Evolutionary conservation across 768 basidiomycete species (phyloP).

Genomic region (Boletus rubescentipes): DNA sequence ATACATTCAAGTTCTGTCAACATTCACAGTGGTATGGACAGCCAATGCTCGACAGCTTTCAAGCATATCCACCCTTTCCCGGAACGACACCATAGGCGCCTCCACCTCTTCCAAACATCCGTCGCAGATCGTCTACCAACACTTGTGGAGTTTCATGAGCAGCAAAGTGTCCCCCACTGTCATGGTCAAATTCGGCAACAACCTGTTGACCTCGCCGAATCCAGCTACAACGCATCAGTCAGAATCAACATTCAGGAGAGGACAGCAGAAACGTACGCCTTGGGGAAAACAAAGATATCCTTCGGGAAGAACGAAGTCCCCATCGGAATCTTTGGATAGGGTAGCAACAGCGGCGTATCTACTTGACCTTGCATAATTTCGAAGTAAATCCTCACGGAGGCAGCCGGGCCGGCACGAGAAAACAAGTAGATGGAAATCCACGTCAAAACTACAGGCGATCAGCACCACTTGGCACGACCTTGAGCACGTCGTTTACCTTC

Average conservation of each 20-base stretch:
- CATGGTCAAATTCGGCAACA: conserved; percentile 50
- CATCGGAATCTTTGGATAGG: conserved; percentile 36
- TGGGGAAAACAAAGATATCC: conserved; percentile 39
- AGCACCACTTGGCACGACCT: not conserved
- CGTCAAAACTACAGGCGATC: conserved; percentile 44
- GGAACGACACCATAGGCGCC: conserved; percentile 48
- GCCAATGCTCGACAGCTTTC: no score
- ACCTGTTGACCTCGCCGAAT: conserved; percentile 34
- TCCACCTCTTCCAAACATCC: conserved; percentile 56
- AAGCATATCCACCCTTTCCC: conserved; percentile 43
- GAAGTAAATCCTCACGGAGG: conserved; percentile 57
- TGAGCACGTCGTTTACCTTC: conserved; percentile 38
- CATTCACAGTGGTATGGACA: no score
- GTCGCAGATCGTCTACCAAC: conserved; percentile 49
- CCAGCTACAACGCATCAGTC: conserved; percentile 39
- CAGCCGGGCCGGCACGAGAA: conserved; percentile 57
- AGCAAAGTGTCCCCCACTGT: conserved; percentile 58
- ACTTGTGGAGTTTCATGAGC: conserved; percentile 48
- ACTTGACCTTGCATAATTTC: conserved; percentile 33
- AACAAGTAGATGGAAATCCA: conserved; percentile 62
- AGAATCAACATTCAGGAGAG: not conserved
- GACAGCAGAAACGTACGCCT: conserved; percentile 33
- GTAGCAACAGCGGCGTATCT: not conserved
- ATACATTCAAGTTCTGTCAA: no score
- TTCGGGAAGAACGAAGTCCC: conserved; percentile 53